Conservation (phyloP, 805 yeast genomes). For the Candida ulmi region DNA sequence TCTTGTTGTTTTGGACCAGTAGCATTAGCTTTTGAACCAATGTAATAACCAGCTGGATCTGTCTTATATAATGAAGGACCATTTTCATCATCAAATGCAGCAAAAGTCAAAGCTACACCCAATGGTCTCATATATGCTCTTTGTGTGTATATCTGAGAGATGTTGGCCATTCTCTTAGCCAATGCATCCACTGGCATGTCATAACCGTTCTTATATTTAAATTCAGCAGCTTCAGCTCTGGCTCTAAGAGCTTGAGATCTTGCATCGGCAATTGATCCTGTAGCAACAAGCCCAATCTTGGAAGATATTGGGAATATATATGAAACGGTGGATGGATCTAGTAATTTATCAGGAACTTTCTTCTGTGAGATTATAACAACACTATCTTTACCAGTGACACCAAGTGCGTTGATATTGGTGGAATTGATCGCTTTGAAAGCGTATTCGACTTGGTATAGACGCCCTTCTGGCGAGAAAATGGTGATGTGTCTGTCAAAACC, state of each 20-base stretch:
- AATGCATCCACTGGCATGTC: slow-evolving; percentile 94
- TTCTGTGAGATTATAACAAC: slow-evolving; percentile 90
- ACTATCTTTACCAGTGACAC: slow-evolving; percentile 79
- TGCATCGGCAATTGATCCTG: slow-evolving; percentile 96
- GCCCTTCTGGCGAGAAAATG: slow-evolving; percentile 96
- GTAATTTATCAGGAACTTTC: slow-evolving; percentile 90
- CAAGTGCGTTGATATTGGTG: slow-evolving; percentile 84
- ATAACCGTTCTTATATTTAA: slow-evolving; percentile 89
- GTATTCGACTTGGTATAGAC: slow-evolving; percentile 95
- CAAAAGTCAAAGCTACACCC: slow-evolving; percentile 88
- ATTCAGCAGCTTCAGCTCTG: slow-evolving; percentile 93
- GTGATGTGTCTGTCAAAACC: slow-evolving; percentile 99
- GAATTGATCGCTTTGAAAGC: slow-evolving; percentile 96
- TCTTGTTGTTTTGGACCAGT: slow-evolving; percentile 98
- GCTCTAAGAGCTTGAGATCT: slow-evolving; percentile 87
- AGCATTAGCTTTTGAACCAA: slow-evolving; percentile 86
- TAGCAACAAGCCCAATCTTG: slow-evolving; percentile 82
- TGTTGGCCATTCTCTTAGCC: slow-evolving; percentile 92
- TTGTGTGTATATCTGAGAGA: slow-evolving; percentile 94
- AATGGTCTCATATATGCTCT: slow-evolving; percentile 98
- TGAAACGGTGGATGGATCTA: slow-evolving; percentile 83
- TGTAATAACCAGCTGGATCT: slow-evolving; percentile 96
- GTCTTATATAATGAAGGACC: slow-evolving; percentile 91
- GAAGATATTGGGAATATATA: slow-evolving; percentile 81
- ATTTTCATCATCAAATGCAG: slow-evolving; percentile 79